Evolutionary conservation across 1,284 basidiomycete genomes (phyloP).

Genomic region (Wolfiporia cocos): DNA sequence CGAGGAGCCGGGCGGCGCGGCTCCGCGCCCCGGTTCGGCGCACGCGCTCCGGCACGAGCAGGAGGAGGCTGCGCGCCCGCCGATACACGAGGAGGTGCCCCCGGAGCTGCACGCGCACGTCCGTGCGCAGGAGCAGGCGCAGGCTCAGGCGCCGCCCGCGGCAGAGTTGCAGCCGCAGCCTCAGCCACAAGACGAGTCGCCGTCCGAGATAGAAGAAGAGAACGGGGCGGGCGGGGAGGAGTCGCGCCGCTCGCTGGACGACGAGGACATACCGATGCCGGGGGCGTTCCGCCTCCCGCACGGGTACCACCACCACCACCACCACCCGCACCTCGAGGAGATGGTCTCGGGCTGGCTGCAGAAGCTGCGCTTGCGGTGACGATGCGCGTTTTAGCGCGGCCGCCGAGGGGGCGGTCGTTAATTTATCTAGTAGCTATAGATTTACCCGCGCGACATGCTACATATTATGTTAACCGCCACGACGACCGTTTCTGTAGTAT

Average conservation of each 20-base stretch:
- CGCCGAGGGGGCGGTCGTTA: too few species aligned
- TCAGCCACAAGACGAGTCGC: too few species aligned
- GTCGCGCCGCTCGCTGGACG: slow-evolving; percentile 20
- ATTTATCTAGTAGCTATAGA: too few species aligned
- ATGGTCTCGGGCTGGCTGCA: background rate
- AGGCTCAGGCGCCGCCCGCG: background rate
- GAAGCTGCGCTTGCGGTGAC: background rate
- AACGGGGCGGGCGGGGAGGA: background rate
- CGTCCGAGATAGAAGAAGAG: too few species aligned
- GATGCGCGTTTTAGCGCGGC: too few species aligned
- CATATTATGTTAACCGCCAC: too few species aligned
- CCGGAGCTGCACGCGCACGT: slow-evolving; percentile 11
- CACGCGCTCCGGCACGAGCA: slow-evolving; percentile 20
- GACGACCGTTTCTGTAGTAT: too few species aligned
- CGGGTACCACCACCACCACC: slow-evolving; percentile 11
- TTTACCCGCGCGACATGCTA: too few species aligned
- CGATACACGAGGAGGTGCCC: slow-evolving; percentile 19
- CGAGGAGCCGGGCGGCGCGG: background rate
- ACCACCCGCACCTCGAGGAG: slow-evolving; percentile 14
- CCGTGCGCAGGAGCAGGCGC: slow-evolving; percentile 3
- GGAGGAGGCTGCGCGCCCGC: slow-evolving; percentile 13
- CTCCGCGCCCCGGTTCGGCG: slow-evolving; percentile 8
- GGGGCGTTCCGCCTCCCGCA: slow-evolving; percentile 37
- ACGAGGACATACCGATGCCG: slow-evolving; percentile 37
- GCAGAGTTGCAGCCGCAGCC: too few species aligned